Evolutionary conservation across 805 yeast genomes (phyloP), one percentile per base, ranked within the genome.

Genomic region (Candida chilensis): DNA sequence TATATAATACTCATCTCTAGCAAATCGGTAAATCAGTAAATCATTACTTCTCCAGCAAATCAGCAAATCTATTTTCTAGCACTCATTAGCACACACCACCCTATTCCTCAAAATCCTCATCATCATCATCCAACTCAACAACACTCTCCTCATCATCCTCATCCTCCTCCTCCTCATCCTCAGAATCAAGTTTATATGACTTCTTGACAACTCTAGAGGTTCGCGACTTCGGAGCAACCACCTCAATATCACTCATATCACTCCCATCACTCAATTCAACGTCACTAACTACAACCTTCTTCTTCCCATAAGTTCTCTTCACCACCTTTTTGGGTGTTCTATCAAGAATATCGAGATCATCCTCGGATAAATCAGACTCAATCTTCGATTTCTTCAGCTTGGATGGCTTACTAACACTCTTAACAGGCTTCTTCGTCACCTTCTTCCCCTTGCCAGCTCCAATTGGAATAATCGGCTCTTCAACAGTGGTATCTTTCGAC

Each of bases 331-430:
- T 11, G 21, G 11, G 21, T 8, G 8, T 8, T 19, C 21, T 19
- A 8, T 19, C 21, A 19, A 11, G n/a, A n/a, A n/a, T n/a, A 19
- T 19, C 21, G 21, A n/a, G n/a, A n/a, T 19, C 21, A 19, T 19
- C 21, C 11, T 8, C 8, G 11, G 21, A 19, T 9, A 19, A 11
- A 19, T 9, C 21, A 54, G 27, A 60, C 65, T 2, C 26, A 48
- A n/a, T 47, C 53, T 3, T 41, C 41, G 25, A 45, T 62, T 5
- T 67, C 69, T 1, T 44, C 57, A 3, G 67, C 68, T 1, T 37
- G 68, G 22, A 47, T 60, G n/a, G 60, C 62, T 34, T 37, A 62
- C 20, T 44, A 50, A 4, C 39, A 37, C 8, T 67, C 67, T 1
- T 38, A 51, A 5, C 37, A 36, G 5, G 45, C 21, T 8, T 9